Conservation (phyloP, 345 rosid genomes). For the Gossypium herbaceum region DNA sequence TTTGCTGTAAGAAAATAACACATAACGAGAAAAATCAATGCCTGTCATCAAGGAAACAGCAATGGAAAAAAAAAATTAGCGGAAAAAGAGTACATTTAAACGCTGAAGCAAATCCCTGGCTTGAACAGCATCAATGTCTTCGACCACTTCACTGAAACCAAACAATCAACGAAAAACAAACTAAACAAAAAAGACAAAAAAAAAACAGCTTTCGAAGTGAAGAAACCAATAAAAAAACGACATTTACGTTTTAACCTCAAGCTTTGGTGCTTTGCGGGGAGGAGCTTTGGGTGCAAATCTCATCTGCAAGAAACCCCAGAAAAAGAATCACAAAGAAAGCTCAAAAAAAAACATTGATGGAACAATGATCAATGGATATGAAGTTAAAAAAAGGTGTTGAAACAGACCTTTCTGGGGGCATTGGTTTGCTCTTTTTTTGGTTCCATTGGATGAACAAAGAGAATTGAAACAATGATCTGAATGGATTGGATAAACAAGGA, state of each 20-base stretch:
- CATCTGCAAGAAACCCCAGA: constrained; percentile 32
- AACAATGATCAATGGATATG: neutral
- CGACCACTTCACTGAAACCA: constrained; percentile 57
- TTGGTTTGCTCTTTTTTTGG: neutral
- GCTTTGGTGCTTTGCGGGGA: constrained; percentile 43
- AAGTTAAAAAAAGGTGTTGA: neutral
- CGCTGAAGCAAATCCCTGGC: constrained; percentile 67
- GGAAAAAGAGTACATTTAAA: constrained; percentile 33
- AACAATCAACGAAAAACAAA: neutral
- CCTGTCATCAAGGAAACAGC: neutral
- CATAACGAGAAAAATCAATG: constrained; percentile 5
- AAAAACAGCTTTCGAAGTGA: neutral
- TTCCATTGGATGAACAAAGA: constrained; percentile 14
- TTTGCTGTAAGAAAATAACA: constrained; percentile 31
- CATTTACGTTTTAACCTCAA: constrained; percentile 63
- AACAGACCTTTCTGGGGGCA: constrained; percentile 45
- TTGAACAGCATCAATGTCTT: constrained; percentile 40
- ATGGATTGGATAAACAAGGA: neutral
- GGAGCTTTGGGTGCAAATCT: constrained; percentile 77
- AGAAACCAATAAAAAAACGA: constrained; percentile 5
- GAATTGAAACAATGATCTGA: neutral
- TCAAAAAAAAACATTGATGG: neutral
- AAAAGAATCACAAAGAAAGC: constrained; percentile 5
- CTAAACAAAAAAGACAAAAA: neutral
- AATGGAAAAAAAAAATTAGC: neutral